Evolutionary conservation across 2,329 filamentous ascomycete species (phyloP).

Genomic region (Xylariaceae sp.): DNA sequence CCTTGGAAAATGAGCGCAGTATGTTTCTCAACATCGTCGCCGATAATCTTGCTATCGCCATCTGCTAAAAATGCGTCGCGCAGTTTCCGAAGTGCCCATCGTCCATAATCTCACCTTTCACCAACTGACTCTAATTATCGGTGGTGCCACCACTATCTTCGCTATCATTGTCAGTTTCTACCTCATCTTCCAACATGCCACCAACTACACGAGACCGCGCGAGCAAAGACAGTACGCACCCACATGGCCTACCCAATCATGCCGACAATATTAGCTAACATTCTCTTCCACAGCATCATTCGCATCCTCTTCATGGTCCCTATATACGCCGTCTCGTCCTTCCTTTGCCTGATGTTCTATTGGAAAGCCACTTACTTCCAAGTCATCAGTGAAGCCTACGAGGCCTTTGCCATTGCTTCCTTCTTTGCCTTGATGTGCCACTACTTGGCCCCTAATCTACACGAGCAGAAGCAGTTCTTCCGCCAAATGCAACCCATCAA

Average conservation of each 20-base stretch:
- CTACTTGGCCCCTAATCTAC: constrained; percentile 72
- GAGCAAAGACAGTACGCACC: constrained; percentile 50
- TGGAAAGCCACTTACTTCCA: constrained; percentile 76
- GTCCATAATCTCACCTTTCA: constrained; percentile 51
- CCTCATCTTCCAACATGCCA: constrained; percentile 55
- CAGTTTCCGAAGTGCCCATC: constrained; percentile 46
- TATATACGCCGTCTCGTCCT: constrained; percentile 70
- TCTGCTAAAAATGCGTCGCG: no score
- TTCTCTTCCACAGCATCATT: constrained; percentile 57
- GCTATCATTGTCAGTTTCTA: constrained; percentile 52
- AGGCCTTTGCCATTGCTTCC: constrained; percentile 81
- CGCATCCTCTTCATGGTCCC: constrained; percentile 87
- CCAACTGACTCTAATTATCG: constrained; percentile 49
- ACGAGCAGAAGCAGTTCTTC: constrained; percentile 80
- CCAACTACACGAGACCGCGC: constrained; percentile 56
- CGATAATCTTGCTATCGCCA: constrained; percentile 17
- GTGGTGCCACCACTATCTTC: constrained; percentile 45
- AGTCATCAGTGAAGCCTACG: constrained; percentile 79
- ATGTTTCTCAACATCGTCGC: constrained; percentile 16
- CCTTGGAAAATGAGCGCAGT: constrained; percentile 33
- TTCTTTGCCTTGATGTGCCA: constrained; percentile 82
- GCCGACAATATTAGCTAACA: no score
- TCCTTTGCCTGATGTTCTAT: constrained; percentile 71
- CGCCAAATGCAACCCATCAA: constrained; percentile 60
- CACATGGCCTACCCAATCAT: constrained; percentile 1